Percentiles rank a stretch among this genome's conserved stretches.
phyloP scores from a whole-genome alignment of 2,329 filamentous ascomycete species.

The Talaromyces sp. region DNA sequence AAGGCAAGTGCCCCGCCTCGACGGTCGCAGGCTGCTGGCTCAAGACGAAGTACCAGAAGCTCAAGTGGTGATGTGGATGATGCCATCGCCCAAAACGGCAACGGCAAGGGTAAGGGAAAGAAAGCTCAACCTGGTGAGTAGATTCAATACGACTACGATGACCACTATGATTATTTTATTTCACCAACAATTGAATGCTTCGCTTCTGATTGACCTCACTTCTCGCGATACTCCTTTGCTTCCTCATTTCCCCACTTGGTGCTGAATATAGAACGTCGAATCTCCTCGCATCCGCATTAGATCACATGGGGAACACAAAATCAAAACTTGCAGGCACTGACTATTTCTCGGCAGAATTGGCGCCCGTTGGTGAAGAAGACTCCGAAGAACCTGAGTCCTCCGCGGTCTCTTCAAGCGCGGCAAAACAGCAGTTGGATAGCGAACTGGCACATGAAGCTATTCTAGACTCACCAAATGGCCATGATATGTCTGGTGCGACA shows the following conservation, averaged over 20 bases:
- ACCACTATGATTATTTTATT: not conserved
- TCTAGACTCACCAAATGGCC: constrained; percentile 16
- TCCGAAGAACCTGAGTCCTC: not conserved
- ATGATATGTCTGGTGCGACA: constrained; percentile 34
- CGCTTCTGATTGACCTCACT: not conserved
- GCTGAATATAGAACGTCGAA: not conserved
- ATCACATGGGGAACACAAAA: constrained; percentile 7
- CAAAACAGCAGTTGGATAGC: constrained; percentile 9
- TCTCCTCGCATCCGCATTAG: not conserved
- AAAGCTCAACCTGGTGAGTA: constrained; percentile 14
- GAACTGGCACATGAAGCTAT: constrained; percentile 6
- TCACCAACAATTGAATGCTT: not conserved
- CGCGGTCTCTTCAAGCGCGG: not conserved
- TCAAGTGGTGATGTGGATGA: constrained; percentile 7
- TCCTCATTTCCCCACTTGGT: not conserved
- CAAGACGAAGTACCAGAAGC: constrained; percentile 5
- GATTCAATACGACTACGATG: not conserved
- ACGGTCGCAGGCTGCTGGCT: not conserved
- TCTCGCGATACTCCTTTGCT: not conserved
- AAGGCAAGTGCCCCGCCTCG: not conserved
- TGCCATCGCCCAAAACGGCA: constrained; percentile 7
- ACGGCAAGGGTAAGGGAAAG: not conserved
- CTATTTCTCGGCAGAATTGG: not conserved
- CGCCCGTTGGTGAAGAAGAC: constrained; percentile 7
- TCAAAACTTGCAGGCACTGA: constrained; percentile 7